Evolutionary conservation across 345 rosid genomes (phyloP).

Genomic region (Gossypium anomalum): DNA sequence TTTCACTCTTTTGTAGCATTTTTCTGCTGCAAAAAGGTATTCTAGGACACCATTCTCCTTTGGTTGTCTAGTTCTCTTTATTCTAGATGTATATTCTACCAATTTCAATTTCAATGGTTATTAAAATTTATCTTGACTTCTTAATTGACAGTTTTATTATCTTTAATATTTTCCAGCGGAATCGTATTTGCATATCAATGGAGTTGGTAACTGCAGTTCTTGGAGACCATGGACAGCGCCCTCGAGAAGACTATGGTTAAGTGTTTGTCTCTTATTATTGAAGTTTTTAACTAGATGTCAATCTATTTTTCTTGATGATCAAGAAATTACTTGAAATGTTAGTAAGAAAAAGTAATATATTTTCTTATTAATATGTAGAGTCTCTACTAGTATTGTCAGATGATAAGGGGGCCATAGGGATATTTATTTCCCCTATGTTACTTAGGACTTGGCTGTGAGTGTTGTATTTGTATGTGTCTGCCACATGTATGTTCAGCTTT

Average conservation of each 20-base stretch:
- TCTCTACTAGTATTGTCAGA: background rate
- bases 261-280: background rate
- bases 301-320: slow-evolving; percentile 1
- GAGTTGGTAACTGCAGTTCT: slow-evolving; percentile 97
- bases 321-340: background rate
- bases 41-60: background rate
- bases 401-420: background rate
- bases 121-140: slow-evolving; percentile 2
- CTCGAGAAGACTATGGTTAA: slow-evolving; percentile 78
- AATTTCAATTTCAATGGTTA: background rate
- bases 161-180: slow-evolving; percentile 42
- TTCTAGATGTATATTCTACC: background rate
- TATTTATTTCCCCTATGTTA: background rate
- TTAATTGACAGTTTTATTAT: slow-evolving; percentile 2
- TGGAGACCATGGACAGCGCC: slow-evolving; percentile 98
- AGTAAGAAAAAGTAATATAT: background rate
- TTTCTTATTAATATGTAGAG: background rate
- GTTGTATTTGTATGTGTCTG: background rate
- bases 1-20: background rate
- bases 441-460: background rate
- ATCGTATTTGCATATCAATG: slow-evolving; percentile 87
- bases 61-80: background rate
- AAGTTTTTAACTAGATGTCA: background rate
- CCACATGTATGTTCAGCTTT: background rate
- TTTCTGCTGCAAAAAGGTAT: background rate